Evolutionary conservation across 805 yeast genomes (phyloP).

Genomic region (Candida montana): DNA sequence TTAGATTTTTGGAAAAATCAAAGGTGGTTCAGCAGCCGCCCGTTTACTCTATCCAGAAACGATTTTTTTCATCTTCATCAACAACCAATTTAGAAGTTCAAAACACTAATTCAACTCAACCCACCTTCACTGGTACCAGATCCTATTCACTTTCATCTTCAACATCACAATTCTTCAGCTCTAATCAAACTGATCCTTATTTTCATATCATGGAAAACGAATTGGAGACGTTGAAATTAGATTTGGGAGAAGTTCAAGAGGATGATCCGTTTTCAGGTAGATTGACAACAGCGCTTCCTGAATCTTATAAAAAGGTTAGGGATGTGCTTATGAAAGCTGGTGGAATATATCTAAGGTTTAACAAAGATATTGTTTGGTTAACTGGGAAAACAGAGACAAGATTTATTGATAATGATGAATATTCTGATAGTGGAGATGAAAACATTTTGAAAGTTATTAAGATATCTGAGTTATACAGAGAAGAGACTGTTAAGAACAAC

Average conservation of each 20-base stretch:
- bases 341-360: slow-evolving; percentile 31
- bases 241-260: slow-evolving; percentile 6
- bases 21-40: slow-evolving; percentile 20
- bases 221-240: slow-evolving; percentile 20
- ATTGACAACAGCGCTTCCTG: slow-evolving; percentile 8
- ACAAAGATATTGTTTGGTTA: slow-evolving; percentile 23
- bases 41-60: slow-evolving; percentile 17
- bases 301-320: slow-evolving; percentile 6
- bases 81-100: slow-evolving; percentile 19
- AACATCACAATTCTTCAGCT: slow-evolving; percentile 21
- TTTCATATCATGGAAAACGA: slow-evolving; percentile 29
- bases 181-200: slow-evolving; percentile 30
- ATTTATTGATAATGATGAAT: slow-evolving; percentile 1
- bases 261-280: slow-evolving; percentile 12
- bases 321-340: slow-evolving; percentile 20
- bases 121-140: slow-evolving; percentile 1
- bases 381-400: slow-evolving; percentile 23
- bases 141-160: slow-evolving; percentile 22
- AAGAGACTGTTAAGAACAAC: slow-evolving; percentile 30
- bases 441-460: slow-evolving; percentile 31
- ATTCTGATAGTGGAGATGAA: not conserved
- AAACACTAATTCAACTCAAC: slow-evolving; percentile 3
- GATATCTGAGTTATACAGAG: slow-evolving; percentile 34
- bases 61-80: slow-evolving; percentile 21
- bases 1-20: slow-evolving; percentile 48